Evolutionary conservation across 768 basidiomycete species (phyloP).

Genomic region (Trametes elegans): DNA sequence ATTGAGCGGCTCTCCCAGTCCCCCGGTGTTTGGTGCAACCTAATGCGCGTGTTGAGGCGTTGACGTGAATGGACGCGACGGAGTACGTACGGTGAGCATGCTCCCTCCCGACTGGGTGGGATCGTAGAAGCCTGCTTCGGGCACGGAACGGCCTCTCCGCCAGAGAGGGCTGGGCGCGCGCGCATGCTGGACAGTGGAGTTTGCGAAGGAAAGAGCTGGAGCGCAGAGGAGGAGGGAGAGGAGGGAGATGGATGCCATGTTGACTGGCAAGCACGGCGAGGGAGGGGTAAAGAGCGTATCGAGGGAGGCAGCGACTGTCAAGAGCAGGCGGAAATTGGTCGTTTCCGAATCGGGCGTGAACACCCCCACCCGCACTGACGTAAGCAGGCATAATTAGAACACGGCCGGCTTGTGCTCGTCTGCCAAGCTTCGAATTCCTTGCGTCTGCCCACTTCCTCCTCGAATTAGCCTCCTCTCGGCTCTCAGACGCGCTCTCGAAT

Average conservation of each 20-base stretch:
- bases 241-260: conserved; percentile 29
- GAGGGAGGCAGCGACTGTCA: conserved; percentile 12
- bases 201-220: conserved; percentile 22
- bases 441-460: neutral
- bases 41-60: conserved; percentile 25
- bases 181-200: neutral
- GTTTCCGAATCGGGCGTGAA: conserved; percentile 1
- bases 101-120: conserved; percentile 58
- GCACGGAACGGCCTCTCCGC: conserved; percentile 32
- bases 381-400: conserved; percentile 6
- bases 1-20: conserved; percentile 87
- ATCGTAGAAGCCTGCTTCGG: conserved; percentile 57
- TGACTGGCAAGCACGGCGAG: conserved; percentile 22
- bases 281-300: conserved; percentile 13
- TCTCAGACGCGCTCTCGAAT: neutral
- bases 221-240: conserved; percentile 34
- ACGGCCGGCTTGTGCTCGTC: neutral
- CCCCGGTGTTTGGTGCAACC: conserved; percentile 58
- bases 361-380: neutral
- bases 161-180: conserved; percentile 24
- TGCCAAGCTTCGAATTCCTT: too few relatives aligned
- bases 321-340: conserved; percentile 15
- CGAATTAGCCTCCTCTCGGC: neutral
- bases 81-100: conserved; percentile 64
- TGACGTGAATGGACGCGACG: neutral